Percentiles rank a stretch among this genome's conserved stretches.
phyloP scores from a whole-genome alignment of 805 yeast species.

The Kluyveromyces nonfermentans region DNA sequence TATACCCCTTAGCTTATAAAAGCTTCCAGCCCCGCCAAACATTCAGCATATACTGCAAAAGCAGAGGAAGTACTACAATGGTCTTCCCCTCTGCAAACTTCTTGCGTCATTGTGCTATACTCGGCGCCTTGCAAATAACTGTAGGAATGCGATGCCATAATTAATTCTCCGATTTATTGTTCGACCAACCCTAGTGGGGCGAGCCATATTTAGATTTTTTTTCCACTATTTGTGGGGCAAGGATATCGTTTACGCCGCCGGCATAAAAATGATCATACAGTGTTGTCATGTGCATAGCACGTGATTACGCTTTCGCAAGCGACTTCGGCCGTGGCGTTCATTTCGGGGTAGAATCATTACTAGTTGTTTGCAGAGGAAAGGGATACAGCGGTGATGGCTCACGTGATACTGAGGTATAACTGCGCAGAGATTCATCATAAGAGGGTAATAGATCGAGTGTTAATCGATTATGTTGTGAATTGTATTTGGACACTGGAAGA shows the following conservation, averaged over 20 bases:
- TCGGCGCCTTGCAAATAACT: background rate
- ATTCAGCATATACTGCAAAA: background rate
- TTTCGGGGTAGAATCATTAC: background rate
- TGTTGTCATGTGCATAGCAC: background rate
- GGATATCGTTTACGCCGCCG: background rate
- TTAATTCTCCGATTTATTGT: background rate
- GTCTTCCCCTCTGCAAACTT: background rate
- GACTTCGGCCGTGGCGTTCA: background rate
- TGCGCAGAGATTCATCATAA: constrained; percentile 1
- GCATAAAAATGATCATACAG: background rate
- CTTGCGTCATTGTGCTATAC: background rate
- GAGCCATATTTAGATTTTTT: background rate
- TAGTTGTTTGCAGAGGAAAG: background rate
- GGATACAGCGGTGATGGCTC: constrained; percentile 2
- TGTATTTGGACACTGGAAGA: background rate
- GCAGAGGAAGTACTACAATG: background rate
- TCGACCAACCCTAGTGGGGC: background rate
- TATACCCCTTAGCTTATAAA: background rate
- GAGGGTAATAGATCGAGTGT: background rate
- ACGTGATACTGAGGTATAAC: background rate
- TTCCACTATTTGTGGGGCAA: constrained; percentile 3
- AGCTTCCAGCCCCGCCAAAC: background rate
- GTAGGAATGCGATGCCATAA: background rate
- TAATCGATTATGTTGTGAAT: background rate
- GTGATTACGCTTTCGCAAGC: background rate